Evolutionary conservation across 2,329 filamentous ascomycete genomes (phyloP), one percentile per base, ranked within the genome.

Genomic region (Aureobasidium lini): DNA sequence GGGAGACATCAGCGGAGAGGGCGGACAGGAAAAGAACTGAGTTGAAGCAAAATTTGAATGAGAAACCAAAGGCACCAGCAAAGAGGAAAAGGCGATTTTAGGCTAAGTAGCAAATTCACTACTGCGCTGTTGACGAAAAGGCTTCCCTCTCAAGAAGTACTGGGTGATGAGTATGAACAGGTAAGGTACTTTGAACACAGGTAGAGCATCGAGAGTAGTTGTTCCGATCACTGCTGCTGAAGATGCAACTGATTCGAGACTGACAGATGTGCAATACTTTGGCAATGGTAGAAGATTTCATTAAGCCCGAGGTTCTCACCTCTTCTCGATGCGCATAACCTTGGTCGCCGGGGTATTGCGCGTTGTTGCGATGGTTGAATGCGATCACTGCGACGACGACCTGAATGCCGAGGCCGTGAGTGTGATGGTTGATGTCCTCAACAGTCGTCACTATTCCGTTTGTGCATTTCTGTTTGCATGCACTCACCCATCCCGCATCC

Each of bases 61-160:
- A 71, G 58, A 80, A 79, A 65, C 76, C 77, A 31, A 81, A 80
- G 63, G 77, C 74, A 56, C 75, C 77, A 9, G 73, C 68, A 16
- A 84, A 81, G 74, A 85, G 84, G 74, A 83, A 80, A 67, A 70
- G 81, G 59, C 81, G 73, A 61, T 84, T 84, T 62, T 84, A 68
- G 73, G 54, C 11, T 40, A 47, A 43, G 54, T 48, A 48, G 29
- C 3, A 9, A 36, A 32, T 46, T n/a, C 39, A 42, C n/a, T n/a
- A 31, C 15, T 16, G 28, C 13, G 28, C 8, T 6, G 7, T 3
- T 29, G 5, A 29, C 13, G 3, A 16, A 18, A 40, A 40, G 48
- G 18, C 18, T 13, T 40, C 7, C 36, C n/a, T 6, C 37, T 40
- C 15, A 13, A 2, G 5, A 6, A 40, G 37, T 36, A 13, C 34